A percentile compares a stretch with the other conserved stretches of the same genome.
These are phyloP conservation scores for Colletotrichum lupini DNA, from an alignment of 2,329 filamentous ascomycete species.

Conservation along the genomic window DNA sequence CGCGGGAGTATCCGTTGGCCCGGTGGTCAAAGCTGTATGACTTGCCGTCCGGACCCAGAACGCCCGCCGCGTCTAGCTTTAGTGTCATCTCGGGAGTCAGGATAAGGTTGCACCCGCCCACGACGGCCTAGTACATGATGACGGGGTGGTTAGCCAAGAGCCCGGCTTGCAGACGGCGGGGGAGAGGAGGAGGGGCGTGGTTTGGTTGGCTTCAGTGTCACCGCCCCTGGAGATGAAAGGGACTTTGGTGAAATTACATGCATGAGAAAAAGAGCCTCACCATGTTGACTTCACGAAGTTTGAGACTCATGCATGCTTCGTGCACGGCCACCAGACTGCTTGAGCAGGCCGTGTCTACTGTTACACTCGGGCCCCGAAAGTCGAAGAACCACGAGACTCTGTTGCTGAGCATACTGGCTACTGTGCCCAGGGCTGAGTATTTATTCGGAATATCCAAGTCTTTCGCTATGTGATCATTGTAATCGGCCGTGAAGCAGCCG, in stretches of 20 bases:
- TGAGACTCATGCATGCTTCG: conserved; percentile 39
- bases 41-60: conserved; percentile 44
- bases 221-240: neutral
- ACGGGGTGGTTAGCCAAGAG: conserved; percentile 49
- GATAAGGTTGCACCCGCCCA: conserved; percentile 40
- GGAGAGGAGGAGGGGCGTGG: too few relatives aligned
- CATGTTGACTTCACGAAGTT: conserved; percentile 35
- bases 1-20: conserved; percentile 47
- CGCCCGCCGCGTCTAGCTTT: conserved; percentile 28
- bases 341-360: conserved; percentile 54
- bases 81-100: conserved; percentile 35
- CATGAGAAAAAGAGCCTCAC: conserved; percentile 11
- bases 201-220: neutral
- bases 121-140: conserved; percentile 44
- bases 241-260: neutral
- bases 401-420: conserved; percentile 46
- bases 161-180: neutral
- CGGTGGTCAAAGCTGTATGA: conserved; percentile 46
- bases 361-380: conserved; percentile 45
- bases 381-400: conserved; percentile 51
- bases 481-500: conserved; percentile 43
- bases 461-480: conserved; percentile 33
- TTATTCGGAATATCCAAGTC: conserved; percentile 31
- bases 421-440: conserved; percentile 43
- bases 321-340: conserved; percentile 48